phyloP scores from a whole-genome alignment of 1,284 basidiomycete species.

The Anthracocystis setariae region DNA sequence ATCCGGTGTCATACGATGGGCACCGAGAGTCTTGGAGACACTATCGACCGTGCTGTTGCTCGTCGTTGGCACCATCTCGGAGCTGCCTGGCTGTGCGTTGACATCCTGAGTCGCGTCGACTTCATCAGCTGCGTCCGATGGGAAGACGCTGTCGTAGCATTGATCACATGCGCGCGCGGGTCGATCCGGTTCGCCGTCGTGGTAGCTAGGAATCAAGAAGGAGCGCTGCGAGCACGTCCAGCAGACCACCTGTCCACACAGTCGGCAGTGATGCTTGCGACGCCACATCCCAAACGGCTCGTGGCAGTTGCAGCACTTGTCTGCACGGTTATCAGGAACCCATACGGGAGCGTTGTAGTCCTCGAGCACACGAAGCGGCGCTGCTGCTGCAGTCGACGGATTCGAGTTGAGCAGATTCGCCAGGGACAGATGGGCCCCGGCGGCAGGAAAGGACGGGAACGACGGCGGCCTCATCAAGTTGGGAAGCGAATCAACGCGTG shows the following conservation, averaged over 20 bases:
- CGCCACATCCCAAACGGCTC: conserved; percentile 81
- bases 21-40: conserved; percentile 14
- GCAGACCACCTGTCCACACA: conserved; percentile 89
- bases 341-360: conserved; percentile 91
- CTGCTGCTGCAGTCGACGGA: conserved; percentile 10
- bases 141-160: conserved; percentile 86
- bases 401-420: conserved; percentile 36
- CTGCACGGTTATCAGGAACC: conserved; percentile 85
- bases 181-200: conserved; percentile 69
- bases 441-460: conserved; percentile 34
- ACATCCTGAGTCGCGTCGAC: conserved; percentile 5
- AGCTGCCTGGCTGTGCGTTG: conserved; percentile 11
- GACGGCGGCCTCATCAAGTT: conserved; percentile 43
- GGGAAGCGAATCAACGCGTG: conserved; percentile 42
- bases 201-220: conserved; percentile 60
- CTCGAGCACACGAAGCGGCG: conserved; percentile 72
- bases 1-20: conserved; percentile 18
- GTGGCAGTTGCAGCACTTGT: conserved; percentile 83
- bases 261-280: conserved; percentile 85
- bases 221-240: conserved; percentile 73
- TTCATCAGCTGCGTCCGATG: conserved; percentile 36
- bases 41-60: conserved; percentile 41
- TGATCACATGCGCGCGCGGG: conserved; percentile 82
- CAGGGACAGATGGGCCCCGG: conserved; percentile 30
- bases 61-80: conserved; percentile 37